Evolutionary conservation across 352 stramenopile species (phyloP), one percentile per base, ranked within the genome.

Genomic region (Phytophthora boehmeriae): DNA sequence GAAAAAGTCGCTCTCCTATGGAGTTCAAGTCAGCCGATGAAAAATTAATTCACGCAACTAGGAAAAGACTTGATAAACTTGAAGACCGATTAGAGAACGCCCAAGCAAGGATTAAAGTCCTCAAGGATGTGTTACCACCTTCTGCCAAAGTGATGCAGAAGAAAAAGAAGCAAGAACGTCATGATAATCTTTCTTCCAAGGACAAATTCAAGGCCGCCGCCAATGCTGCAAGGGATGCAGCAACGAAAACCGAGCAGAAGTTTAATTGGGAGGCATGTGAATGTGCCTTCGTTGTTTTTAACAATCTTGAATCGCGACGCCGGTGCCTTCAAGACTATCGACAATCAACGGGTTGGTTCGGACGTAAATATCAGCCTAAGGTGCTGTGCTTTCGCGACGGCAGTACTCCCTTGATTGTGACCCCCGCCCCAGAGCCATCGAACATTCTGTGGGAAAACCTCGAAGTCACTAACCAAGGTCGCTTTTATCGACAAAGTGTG

Each of bases 381-480:
- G 11, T 47, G 1, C 51, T 93, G 4, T 75, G 75, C 1, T 93
- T 92, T 48, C 78, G 80, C 1, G 23, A 75, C 22, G 62, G 63
- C 1, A 57, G 63, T 20, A 63, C 68, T 45, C 58, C 73, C 5
- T 36, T 95, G 1, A 74, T 83, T 23, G 79, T 95, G 5, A 59
- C 36, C 0, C 54, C 66, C 8, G 86, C 86, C 1, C 82, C 84
- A 6, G 86, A 95, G 49, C 86, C 86, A 11, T 91, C 84, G 1
- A 92, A 95, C 23, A 93, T 95, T 25, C 58, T 93, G 36, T 95
- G 86, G 86, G 84, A 95, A 54, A 95, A 93, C 45, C 70, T 93
- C 2, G 84, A 93, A 56, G 70, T 83, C 0, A 86, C 85, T 16
- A 51, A 79, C 6, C 64, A 70, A n/a, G 80, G 74, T 0, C 83